phyloP scores from a whole-genome alignment of 1,284 basidiomycete species.

The Fistulinella staudtii region DNA sequence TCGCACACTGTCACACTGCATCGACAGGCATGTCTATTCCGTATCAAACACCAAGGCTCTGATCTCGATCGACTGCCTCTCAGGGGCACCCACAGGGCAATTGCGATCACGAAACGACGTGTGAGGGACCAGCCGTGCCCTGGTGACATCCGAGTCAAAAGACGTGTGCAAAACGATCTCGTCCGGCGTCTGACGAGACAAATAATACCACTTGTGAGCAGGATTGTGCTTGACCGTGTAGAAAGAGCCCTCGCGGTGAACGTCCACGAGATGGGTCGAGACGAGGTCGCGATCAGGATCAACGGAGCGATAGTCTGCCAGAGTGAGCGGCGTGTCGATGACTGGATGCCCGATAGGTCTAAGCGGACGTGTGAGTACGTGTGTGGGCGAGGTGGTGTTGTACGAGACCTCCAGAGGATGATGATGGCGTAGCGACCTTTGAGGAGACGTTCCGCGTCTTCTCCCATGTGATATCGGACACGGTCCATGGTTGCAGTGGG shows the following conservation, averaged over 20 bases:
- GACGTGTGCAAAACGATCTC: slow-evolving; percentile 50
- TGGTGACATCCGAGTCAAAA: slow-evolving; percentile 40
- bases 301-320: slow-evolving; percentile 19
- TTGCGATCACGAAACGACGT: slow-evolving; percentile 41
- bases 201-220: slow-evolving; percentile 48
- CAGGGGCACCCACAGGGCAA: slow-evolving; percentile 38
- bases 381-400: background rate
- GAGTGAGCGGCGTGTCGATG: slow-evolving; percentile 18
- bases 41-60: slow-evolving; percentile 26
- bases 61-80: slow-evolving; percentile 30
- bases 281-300: slow-evolving; percentile 14
- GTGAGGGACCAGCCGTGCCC: slow-evolving; percentile 45
- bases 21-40: too few species aligned
- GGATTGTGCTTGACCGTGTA: slow-evolving; percentile 33
- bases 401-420: slow-evolving; percentile 45
- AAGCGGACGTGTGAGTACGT: background rate
- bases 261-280: slow-evolving; percentile 12
- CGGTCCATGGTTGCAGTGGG: slow-evolving; percentile 36
- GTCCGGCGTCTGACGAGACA: slow-evolving; percentile 43
- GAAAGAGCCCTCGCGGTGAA: slow-evolving; percentile 12
- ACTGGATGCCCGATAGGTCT: slow-evolving; percentile 44
- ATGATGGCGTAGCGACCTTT: slow-evolving; percentile 46
- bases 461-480: slow-evolving; percentile 37
- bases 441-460: slow-evolving; percentile 39
- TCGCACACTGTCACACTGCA: too few species aligned